A percentile compares a stretch with the other conserved stretches of the same genome.
Conservation (phyloP, 2,329 filamentous ascomycete species). For the Thelonectria rubi region DNA sequence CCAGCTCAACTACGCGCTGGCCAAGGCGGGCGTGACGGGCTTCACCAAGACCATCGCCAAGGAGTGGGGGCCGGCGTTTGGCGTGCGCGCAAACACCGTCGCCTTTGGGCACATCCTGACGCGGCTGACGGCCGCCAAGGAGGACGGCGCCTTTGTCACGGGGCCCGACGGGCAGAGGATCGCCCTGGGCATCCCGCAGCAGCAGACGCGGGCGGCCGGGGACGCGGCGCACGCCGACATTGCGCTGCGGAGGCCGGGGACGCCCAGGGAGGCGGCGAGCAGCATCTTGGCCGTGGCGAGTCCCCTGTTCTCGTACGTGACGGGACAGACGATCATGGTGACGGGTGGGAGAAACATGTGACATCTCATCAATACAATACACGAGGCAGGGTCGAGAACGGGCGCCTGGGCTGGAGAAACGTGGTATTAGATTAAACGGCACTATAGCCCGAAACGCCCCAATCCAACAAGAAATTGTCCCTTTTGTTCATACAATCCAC, state of each 20-base stretch:
- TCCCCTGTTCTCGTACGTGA: constrained; percentile 85
- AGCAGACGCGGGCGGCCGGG: constrained; percentile 58
- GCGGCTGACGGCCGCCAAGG: constrained; percentile 83
- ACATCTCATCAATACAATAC: not conserved
- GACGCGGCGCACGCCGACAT: constrained; percentile 71
- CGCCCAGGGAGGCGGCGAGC: constrained; percentile 81
- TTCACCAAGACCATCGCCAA: constrained; percentile 91
- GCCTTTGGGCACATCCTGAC: constrained; percentile 87
- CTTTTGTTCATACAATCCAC: constrained; percentile 34
- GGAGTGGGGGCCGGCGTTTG: constrained; percentile 87
- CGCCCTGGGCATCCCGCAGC: constrained; percentile 75
- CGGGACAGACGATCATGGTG: constrained; percentile 86
- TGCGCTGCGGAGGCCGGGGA: constrained; percentile 78
- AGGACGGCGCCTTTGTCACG: constrained; percentile 80
- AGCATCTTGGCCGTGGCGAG: constrained; percentile 81
- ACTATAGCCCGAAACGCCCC: constrained; percentile 44
- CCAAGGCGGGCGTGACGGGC: constrained; percentile 84
- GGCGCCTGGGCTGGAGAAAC: constrained; percentile 35
- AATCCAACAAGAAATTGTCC: constrained; percentile 36
- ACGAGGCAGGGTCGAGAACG: constrained; percentile 5
- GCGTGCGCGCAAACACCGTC: constrained; percentile 83
- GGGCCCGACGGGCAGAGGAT: constrained; percentile 81
- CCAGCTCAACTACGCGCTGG: constrained; percentile 88
- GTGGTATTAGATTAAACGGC: constrained; percentile 47
- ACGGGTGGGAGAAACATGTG: constrained; percentile 77